Evolutionary conservation across 352 stramenopile species (phyloP).

Genomic region (Phytophthora sp.): DNA sequence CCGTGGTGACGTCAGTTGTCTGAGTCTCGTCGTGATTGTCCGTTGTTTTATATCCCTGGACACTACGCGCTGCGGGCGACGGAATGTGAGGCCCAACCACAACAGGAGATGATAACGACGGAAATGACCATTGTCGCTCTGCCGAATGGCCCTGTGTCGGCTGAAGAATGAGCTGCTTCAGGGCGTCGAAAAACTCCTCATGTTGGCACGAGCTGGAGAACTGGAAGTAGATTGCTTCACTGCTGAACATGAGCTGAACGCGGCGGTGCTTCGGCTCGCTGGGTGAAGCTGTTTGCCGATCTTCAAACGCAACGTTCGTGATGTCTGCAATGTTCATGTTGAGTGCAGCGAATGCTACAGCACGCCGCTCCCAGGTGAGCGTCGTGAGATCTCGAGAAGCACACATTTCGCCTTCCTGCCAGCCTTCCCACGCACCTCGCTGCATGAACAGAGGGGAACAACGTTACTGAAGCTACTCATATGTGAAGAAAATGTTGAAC

Average conservation of each 20-base stretch:
- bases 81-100: background rate
- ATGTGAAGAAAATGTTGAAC: too few relatives aligned
- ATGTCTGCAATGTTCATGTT: slow-evolving; percentile 34
- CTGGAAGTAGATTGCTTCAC: slow-evolving; percentile 23
- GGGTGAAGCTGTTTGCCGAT: background rate
- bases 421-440: slow-evolving; percentile 35
- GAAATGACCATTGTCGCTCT: slow-evolving; percentile 6
- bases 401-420: slow-evolving; percentile 34
- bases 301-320: slow-evolving; percentile 18
- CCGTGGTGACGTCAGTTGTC: background rate
- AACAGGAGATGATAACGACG: slow-evolving; percentile 9
- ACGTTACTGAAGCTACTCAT: background rate
- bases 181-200: slow-evolving; percentile 23
- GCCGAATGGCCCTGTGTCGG: background rate
- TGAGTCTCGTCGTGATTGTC: background rate
- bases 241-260: slow-evolving; percentile 24
- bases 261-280: slow-evolving; percentile 2
- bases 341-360: slow-evolving; percentile 22
- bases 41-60: background rate
- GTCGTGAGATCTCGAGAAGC: slow-evolving; percentile 18
- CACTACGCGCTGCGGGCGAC: background rate
- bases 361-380: slow-evolving; percentile 30
- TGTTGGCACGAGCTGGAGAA: slow-evolving; percentile 16
- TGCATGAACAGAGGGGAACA: background rate
- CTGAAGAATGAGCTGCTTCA: slow-evolving; percentile 20